phyloP scores from a whole-genome alignment of 305 asterid species.

The Withania somnifera region DNA sequence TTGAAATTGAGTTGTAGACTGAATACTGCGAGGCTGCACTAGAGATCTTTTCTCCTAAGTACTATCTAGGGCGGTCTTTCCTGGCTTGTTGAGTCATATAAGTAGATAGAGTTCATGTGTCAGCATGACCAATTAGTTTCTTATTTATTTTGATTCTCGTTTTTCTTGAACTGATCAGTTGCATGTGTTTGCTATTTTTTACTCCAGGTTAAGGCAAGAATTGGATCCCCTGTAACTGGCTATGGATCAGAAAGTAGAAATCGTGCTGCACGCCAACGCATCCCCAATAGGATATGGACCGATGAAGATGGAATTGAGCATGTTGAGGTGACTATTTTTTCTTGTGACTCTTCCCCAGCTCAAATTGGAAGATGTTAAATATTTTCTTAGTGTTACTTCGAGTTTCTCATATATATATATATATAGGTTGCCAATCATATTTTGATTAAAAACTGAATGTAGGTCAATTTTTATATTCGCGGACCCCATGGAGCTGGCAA shows the following conservation, averaged over 20 bases:
- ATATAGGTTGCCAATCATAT: neutral
- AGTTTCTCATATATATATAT: neutral
- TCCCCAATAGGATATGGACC: slow-evolving; percentile 62
- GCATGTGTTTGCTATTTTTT: slow-evolving; percentile 5
- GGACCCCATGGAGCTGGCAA: slow-evolving; percentile 87
- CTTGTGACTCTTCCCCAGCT: neutral
- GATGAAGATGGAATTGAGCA: slow-evolving; percentile 87
- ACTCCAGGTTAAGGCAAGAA: slow-evolving; percentile 66
- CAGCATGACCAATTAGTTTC: neutral
- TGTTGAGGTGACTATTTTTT: slow-evolving; percentile 38
- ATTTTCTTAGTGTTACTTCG: neutral
- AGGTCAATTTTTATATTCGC: slow-evolving; percentile 82
- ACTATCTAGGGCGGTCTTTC: neutral
- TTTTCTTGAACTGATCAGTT: neutral
- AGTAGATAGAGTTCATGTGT: neutral
- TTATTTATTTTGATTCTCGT: neutral
- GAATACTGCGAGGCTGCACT: neutral
- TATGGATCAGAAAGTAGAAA: slow-evolving; percentile 87
- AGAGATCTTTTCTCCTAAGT: neutral
- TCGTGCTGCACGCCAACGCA: slow-evolving; percentile 93
- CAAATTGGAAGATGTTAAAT: too few relatives aligned
- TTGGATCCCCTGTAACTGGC: slow-evolving; percentile 81
- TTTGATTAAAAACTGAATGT: slow-evolving; percentile 1
- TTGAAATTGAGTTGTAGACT: neutral
- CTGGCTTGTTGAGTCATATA: neutral